Conservation (phyloP, 176 grass and related monocot species). For the Otatea glauca region DNA sequence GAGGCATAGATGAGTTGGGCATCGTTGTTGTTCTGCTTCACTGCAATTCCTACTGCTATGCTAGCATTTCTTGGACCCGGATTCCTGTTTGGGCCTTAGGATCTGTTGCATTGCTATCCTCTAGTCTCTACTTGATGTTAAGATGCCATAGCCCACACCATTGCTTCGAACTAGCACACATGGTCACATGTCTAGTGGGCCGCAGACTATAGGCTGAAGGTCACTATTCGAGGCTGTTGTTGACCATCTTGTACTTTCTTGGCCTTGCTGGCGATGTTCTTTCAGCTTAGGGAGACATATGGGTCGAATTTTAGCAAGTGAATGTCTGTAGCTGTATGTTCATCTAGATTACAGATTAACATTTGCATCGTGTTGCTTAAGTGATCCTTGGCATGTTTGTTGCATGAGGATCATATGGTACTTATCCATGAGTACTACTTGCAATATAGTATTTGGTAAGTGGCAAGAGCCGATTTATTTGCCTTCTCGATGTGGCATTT, state of each 20-base stretch:
- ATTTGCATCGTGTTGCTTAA: not conserved
- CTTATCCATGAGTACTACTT: not conserved
- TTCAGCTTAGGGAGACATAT: not conserved
- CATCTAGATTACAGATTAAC: not conserved
- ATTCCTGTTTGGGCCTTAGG: not conserved
- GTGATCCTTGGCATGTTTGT: not conserved
- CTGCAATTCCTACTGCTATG: not conserved
- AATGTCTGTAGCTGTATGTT: not conserved
- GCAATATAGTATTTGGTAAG: not conserved
- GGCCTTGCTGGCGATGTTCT: not conserved
- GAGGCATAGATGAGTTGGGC: not conserved
- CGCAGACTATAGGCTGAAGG: too few species aligned
- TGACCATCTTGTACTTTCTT: not conserved
- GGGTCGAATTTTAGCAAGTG: not conserved
- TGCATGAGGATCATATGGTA: not conserved
- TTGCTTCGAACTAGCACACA: not conserved
- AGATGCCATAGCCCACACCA: not conserved
- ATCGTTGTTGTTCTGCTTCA: not conserved
- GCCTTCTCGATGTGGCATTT: not conserved
- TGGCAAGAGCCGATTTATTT: not conserved
- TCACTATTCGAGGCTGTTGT: not conserved
- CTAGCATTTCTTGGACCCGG: not conserved
- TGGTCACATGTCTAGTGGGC: not conserved
- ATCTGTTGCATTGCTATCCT: not conserved
- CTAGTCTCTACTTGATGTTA: not conserved